Percentiles rank a stretch among this genome's conserved stretches.
phyloP scores from a whole-genome alignment of 1,284 basidiomycete species.

The Ceratobasidium sp. region DNA sequence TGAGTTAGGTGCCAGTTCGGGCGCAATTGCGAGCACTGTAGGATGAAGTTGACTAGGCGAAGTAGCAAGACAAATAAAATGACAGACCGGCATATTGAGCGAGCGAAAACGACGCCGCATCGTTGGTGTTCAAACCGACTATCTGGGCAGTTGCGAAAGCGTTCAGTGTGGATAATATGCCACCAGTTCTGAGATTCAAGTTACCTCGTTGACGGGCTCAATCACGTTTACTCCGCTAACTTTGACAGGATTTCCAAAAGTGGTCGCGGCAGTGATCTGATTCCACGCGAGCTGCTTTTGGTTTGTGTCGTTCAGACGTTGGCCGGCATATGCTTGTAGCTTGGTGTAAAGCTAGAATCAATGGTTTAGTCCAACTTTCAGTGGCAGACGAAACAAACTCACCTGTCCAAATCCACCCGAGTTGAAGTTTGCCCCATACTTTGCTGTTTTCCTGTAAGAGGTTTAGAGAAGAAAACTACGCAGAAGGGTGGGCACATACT shows the following conservation, averaged over 20 bases:
- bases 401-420: slow-evolving; percentile 59
- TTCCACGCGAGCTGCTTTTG: slow-evolving; percentile 62
- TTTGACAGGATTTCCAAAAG: slow-evolving; percentile 58
- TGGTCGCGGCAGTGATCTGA: slow-evolving; percentile 57
- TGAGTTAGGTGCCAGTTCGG: slow-evolving; percentile 48
- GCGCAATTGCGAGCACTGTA: slow-evolving; percentile 56
- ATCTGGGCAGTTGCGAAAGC: slow-evolving; percentile 54
- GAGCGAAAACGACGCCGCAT: slow-evolving; percentile 60
- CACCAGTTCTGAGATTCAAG: slow-evolving; percentile 12
- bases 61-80: background rate
- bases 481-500: slow-evolving; percentile 55
- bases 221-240: slow-evolving; percentile 62
- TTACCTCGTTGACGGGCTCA: slow-evolving; percentile 60
- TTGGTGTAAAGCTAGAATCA: slow-evolving; percentile 60
- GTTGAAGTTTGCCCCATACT: slow-evolving; percentile 60
- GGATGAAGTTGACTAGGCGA: background rate
- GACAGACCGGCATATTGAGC: slow-evolving; percentile 57
- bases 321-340: slow-evolving; percentile 62
- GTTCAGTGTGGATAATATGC: background rate
- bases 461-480: background rate
- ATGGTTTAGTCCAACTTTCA: background rate
- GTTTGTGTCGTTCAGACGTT: slow-evolving; percentile 58
- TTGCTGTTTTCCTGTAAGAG: slow-evolving; percentile 58
- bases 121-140: slow-evolving; percentile 61
- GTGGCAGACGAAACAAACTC: background rate